Conservation (phyloP, 2,329 filamentous ascomycete species). For the Zymoseptoria brevis region DNA sequence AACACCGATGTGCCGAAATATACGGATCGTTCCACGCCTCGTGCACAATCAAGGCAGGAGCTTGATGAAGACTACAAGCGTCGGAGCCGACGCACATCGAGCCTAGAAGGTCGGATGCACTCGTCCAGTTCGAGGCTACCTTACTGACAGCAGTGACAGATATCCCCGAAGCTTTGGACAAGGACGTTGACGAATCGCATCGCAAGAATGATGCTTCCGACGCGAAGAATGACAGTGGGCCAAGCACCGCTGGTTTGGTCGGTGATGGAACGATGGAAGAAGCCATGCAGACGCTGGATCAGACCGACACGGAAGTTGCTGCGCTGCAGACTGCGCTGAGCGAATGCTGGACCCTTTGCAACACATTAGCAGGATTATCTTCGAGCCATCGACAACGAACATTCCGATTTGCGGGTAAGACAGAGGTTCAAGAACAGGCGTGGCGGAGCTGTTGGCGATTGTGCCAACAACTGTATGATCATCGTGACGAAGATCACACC, state of each 20-base stretch:
- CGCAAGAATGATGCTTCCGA: neutral
- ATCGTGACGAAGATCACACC: constrained; percentile 61
- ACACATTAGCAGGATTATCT: constrained; percentile 77
- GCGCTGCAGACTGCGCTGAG: constrained; percentile 69
- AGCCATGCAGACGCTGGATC: constrained; percentile 42
- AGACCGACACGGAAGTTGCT: constrained; percentile 55
- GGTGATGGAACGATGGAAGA: constrained; percentile 38
- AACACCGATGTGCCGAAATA: constrained; percentile 61
- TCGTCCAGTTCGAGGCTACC: constrained; percentile 1
- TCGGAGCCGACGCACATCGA: constrained; percentile 58
- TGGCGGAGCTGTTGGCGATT: constrained; percentile 94
- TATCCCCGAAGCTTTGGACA: constrained; percentile 40
- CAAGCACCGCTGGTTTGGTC: constrained; percentile 29
- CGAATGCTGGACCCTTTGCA: constrained; percentile 91
- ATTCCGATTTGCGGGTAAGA: constrained; percentile 65
- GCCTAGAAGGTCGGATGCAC: constrained; percentile 59
- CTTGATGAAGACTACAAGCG: constrained; percentile 51
- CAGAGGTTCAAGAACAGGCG: constrained; percentile 73
- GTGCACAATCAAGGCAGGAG: constrained; percentile 74
- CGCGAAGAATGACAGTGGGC: constrained; percentile 20
- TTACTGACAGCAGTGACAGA: constrained; percentile 29
- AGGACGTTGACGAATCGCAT: constrained; percentile 25
- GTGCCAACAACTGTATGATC: constrained; percentile 81
- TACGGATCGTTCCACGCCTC: constrained; percentile 66
- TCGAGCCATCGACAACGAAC: constrained; percentile 73